These are phyloP conservation scores for Vanrija sp. DNA, from an alignment of 1,284 basidiomycete species.

Conservation along the genomic window DNA sequence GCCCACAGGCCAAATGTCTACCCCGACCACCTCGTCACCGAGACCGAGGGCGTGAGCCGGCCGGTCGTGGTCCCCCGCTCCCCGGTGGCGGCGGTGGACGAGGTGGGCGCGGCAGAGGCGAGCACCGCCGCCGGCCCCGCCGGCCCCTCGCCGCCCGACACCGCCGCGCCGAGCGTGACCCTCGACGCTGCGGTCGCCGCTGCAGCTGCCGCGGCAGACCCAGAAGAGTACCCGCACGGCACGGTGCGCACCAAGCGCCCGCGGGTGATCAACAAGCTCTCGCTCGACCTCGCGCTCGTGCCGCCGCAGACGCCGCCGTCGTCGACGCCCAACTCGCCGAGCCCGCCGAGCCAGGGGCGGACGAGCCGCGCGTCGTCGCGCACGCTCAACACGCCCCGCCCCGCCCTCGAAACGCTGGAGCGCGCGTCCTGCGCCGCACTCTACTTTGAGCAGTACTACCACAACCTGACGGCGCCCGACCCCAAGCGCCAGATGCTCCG, in stretches of 20 bases:
- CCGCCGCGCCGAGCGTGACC: not conserved
- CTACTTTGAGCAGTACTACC: slow-evolving; percentile 95
- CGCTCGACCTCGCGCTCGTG: slow-evolving; percentile 2
- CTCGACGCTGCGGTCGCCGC: not conserved
- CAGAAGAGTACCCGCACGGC: not conserved
- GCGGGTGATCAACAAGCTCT: slow-evolving; percentile 12
- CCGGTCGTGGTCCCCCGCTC: not conserved
- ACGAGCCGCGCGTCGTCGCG: too few species aligned
- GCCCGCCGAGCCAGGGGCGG: not conserved
- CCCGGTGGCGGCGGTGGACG: not conserved
- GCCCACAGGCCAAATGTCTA: too few species aligned
- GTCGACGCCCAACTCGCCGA: not conserved
- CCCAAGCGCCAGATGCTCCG: slow-evolving; percentile 1
- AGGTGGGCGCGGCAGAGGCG: not conserved
- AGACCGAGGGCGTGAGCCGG: too few species aligned
- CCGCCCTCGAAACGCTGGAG: slow-evolving; percentile 84
- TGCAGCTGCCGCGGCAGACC: not conserved
- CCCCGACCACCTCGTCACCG: too few species aligned
- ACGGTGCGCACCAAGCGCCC: slow-evolving; percentile 4
- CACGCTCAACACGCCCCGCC: slow-evolving; percentile 47
- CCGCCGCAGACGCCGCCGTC: not conserved
- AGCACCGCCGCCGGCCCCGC: not conserved
- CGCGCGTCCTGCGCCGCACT: slow-evolving; percentile 87
- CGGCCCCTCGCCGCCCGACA: not conserved
- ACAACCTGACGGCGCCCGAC: slow-evolving; percentile 57